Evolutionary conservation across 805 yeast species (phyloP).

Genomic region (Suhomyces pyralidae): DNA sequence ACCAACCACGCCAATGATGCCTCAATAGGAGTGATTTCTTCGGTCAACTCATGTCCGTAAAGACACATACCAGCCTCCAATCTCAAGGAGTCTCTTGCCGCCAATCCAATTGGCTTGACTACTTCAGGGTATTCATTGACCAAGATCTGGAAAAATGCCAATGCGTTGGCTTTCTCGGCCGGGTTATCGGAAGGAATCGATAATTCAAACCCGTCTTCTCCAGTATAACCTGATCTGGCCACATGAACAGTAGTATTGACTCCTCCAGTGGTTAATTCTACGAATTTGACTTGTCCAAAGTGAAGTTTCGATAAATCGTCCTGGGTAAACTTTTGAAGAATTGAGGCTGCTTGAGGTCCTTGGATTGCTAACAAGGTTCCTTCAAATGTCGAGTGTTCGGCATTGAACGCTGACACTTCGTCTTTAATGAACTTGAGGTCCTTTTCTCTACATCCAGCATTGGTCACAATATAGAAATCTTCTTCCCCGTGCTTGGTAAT

Average conservation of each 20-base stretch:
- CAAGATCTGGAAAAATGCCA: constrained; percentile 59
- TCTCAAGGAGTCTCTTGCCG: constrained; percentile 96
- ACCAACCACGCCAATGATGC: constrained; percentile 89
- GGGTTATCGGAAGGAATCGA: constrained; percentile 57
- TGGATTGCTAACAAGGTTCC: constrained; percentile 86
- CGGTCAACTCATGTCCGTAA: constrained; percentile 88
- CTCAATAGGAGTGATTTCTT: constrained; percentile 78
- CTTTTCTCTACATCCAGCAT: constrained; percentile 90
- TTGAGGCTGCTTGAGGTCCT: constrained; percentile 80
- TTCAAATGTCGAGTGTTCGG: constrained; percentile 49
- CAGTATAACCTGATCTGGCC: constrained; percentile 97
- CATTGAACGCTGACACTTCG: constrained; percentile 42
- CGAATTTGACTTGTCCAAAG: constrained; percentile 67
- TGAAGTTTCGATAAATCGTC: constrained; percentile 57
- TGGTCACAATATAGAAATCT: constrained; percentile 83
- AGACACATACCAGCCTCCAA: constrained; percentile 98
- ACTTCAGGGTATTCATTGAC: constrained; percentile 48
- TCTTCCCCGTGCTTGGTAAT: constrained; percentile 80
- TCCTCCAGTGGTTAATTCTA: constrained; percentile 36
- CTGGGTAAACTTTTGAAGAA: constrained; percentile 61
- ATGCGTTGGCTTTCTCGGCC: constrained; percentile 42
- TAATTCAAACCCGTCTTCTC: constrained; percentile 97
- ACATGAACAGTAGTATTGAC: constrained; percentile 57
- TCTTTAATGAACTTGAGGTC: constrained; percentile 63
- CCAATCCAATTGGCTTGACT: constrained; percentile 88